Evolutionary conservation across 1,284 basidiomycete species (phyloP), one percentile per base, ranked within the genome.

Genomic region (Ceratobasidium papillatum): DNA sequence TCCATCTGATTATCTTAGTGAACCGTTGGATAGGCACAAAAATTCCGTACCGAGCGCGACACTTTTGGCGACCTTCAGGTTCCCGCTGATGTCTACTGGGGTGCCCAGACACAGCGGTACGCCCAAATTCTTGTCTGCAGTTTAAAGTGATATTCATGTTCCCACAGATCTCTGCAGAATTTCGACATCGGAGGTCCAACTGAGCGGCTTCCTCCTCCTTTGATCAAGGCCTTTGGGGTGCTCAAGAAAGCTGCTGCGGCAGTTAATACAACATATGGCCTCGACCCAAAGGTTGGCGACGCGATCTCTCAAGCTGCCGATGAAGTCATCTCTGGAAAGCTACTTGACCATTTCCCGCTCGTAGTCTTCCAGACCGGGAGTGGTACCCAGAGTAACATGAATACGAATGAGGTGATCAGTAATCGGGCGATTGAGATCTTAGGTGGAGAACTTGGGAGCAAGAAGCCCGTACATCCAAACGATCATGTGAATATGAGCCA

Each of bases 401-500:
- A 99, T 84, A 94, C 90, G 77, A 99, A 99, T 83, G 98, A 99
- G 89, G 97, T 99, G 81, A 98, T 99, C 82, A 96, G 95, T 36
- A 99, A 99, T 84, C 92, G 97, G 77, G 98, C 98, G 45, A 99
- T 99, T 80, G 95, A 99, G 85, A 86, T 98, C 78, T 90, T 99
- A 77, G 98, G 98, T 27, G 98, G 98, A 34, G 89, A 98, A 84
- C 87, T 98, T 73, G 98, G 98, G 58, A 94, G 92, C 76, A 99
- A 99, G 87, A 95, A 89, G 81, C 98, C 98, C 34, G 96, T 99
- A 12, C 98, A 99, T 84, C 98, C 98, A 56, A 99, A 99, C 83
- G 98, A 99, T 83, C 98, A 99, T 85, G 97, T 99, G 80, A 99
- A 99, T 87, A 98, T 94, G 94, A 96, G 94, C 82, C 98, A 99